A percentile compares a stretch with the other conserved stretches of the same genome.
These are phyloP conservation scores for Trichopus zeylanicus DNA, from an alignment of 116 monocot species.

Conservation along the genomic window DNA sequence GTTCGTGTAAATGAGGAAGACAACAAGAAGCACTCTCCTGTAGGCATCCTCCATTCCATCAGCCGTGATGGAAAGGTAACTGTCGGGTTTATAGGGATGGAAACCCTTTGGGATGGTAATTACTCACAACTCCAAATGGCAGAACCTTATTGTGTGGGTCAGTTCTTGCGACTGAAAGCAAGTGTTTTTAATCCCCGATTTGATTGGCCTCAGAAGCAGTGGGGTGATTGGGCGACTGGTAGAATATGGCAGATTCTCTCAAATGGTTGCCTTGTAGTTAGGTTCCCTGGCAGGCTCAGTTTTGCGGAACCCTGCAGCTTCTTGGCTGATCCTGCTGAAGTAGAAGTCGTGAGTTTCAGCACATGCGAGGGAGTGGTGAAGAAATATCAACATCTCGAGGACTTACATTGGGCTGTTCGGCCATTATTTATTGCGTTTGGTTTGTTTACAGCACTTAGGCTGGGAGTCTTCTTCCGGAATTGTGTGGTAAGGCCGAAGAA, in stretches of 20 bases:
- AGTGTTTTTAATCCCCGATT: conserved; percentile 39
- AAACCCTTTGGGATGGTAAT: conserved; percentile 56
- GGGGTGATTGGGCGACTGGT: conserved; percentile 50
- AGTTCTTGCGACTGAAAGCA: conserved; percentile 60
- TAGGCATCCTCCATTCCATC: conserved; percentile 74
- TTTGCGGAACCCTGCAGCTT: conserved; percentile 27
- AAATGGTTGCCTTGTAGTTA: conserved; percentile 76
- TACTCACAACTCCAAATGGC: conserved; percentile 72
- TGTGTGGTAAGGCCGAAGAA: conserved; percentile 20
- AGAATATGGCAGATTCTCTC: conserved; percentile 48
- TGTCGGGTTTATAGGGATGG: conserved; percentile 60
- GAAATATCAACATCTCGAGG: conserved; percentile 89
- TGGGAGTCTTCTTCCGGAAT: conserved; percentile 42
- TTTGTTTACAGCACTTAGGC: conserved; percentile 44
- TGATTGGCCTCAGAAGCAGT: conserved; percentile 51
- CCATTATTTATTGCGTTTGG: conserved; percentile 72
- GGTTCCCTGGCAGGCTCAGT: conserved; percentile 61
- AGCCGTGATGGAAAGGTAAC: conserved; percentile 56
- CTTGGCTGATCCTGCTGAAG: conserved; percentile 71
- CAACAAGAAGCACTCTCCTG: conserved; percentile 31
- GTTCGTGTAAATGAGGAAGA: conserved; percentile 33
- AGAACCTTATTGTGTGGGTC: conserved; percentile 49
- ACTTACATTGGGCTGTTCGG: conserved; percentile 87
- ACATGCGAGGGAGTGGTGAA: conserved; percentile 55
- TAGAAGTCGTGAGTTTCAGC: conserved; percentile 64